Percentiles rank a stretch among this genome's conserved stretches.
These are phyloP conservation scores for Exophiala dermatitidis DNA, from an alignment of 2,329 filamentous ascomycete species.

Conservation along the genomic window DNA sequence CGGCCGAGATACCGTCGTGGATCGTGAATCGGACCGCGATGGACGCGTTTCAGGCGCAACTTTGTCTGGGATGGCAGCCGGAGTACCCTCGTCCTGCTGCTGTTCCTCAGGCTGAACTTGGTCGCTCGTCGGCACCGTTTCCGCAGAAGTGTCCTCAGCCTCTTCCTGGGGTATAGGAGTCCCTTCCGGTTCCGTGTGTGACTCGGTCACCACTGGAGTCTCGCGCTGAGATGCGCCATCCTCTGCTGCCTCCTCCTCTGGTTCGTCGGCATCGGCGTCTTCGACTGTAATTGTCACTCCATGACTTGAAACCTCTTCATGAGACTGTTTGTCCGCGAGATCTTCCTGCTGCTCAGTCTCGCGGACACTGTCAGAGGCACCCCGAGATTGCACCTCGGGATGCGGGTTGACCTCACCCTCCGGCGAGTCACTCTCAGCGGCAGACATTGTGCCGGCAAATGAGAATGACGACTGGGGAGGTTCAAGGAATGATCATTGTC, in stretches of 20 bases:
- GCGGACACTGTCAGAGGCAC: constrained; percentile 22
- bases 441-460: constrained; percentile 24
- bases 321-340: constrained; percentile 24
- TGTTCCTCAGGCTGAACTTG: constrained; percentile 19
- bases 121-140: constrained; percentile 1
- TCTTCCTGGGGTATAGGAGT: constrained; percentile 17
- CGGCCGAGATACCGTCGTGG: constrained; percentile 46
- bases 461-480: constrained; percentile 2
- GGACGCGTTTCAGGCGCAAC: neutral
- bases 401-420: constrained; percentile 9
- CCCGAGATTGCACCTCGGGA: constrained; percentile 7
- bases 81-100: constrained; percentile 26
- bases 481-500: constrained; percentile 8
- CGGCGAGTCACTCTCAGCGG: constrained; percentile 18
- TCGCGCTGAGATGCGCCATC: constrained; percentile 25
- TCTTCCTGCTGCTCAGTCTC: constrained; percentile 23
- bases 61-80: neutral
- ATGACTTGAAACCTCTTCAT: constrained; percentile 7
- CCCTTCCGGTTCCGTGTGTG: constrained; percentile 8
- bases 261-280: constrained; percentile 21
- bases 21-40: constrained; percentile 54
- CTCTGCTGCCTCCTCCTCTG: constrained; percentile 10
- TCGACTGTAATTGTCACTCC: constrained; percentile 25
- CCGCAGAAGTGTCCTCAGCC: neutral
- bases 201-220: constrained; percentile 9